Percentiles rank a stretch among this genome's conserved stretches.
phyloP scores from a whole-genome alignment of 306 rosid species.

The Cucurbita maxima region DNA sequence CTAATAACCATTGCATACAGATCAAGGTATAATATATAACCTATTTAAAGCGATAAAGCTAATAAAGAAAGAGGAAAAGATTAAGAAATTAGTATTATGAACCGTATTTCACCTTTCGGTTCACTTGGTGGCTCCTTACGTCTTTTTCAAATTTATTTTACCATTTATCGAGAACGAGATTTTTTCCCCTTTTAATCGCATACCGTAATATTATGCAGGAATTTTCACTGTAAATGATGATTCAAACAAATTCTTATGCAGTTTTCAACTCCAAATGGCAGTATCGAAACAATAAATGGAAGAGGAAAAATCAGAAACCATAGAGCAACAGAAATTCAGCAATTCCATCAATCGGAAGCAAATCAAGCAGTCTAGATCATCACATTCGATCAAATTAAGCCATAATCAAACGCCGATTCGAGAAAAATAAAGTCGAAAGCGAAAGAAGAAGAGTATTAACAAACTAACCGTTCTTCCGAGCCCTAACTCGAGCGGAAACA shows the following conservation, averaged over 20 bases:
- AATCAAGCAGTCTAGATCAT: background rate
- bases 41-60: background rate
- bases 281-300: background rate
- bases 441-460: background rate
- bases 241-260: background rate
- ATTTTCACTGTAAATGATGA: background rate
- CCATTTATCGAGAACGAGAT: background rate
- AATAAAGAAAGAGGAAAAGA: background rate
- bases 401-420: background rate
- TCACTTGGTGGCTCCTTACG: background rate
- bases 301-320: background rate
- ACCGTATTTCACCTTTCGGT: background rate
- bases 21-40: background rate
- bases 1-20: background rate
- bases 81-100: background rate
- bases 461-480: slow-evolving; percentile 38
- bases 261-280: background rate
- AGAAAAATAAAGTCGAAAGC: background rate
- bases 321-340: background rate
- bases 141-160: background rate
- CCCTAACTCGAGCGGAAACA: slow-evolving; percentile 48
- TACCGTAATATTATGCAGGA: background rate
- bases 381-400: background rate
- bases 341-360: background rate
- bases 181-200: background rate